Evolutionary conservation across 768 basidiomycete species (phyloP).

Genomic region (Rhodotorula diobovata): DNA sequence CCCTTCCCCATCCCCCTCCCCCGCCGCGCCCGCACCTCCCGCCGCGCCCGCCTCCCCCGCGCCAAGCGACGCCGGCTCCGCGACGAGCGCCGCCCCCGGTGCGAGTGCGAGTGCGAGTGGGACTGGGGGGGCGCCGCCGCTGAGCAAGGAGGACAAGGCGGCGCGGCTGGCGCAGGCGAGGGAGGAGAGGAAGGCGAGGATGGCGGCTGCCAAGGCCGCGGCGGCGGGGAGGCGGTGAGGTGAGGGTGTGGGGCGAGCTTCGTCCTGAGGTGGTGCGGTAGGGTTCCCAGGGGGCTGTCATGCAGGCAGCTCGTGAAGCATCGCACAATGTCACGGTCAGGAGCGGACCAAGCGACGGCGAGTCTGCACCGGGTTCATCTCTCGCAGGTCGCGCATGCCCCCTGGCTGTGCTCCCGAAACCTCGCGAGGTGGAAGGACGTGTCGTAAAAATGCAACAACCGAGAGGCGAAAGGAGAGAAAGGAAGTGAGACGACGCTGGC

Average conservation of each 20-base stretch:
- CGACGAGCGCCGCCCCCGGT: background rate
- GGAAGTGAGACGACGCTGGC: background rate
- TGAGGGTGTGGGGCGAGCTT: too few relatives aligned
- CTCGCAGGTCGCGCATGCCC: too few relatives aligned
- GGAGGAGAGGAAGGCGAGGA: slow-evolving; percentile 68
- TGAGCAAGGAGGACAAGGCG: slow-evolving; percentile 87
- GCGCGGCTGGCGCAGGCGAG: slow-evolving; percentile 86
- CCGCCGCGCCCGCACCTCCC: background rate
- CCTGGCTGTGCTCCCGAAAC: too few relatives aligned
- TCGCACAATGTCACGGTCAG: too few relatives aligned
- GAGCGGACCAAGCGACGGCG: too few relatives aligned
- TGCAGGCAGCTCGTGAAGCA: too few relatives aligned
- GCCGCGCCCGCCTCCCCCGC: background rate
- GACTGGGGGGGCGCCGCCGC: slow-evolving; percentile 42
- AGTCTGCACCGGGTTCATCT: too few relatives aligned
- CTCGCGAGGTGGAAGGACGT: too few relatives aligned
- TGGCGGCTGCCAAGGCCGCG: slow-evolving; percentile 28
- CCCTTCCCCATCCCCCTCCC: slow-evolving; percentile 38
- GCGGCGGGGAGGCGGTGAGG: background rate
- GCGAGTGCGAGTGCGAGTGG: too few relatives aligned
- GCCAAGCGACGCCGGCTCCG: background rate
- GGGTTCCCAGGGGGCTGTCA: too few relatives aligned
- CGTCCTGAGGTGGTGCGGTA: too few relatives aligned
- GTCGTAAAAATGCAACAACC: too few relatives aligned
- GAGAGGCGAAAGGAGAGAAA: background rate